Evolutionary conservation across 1,284 basidiomycete species (phyloP).

Genomic region (Microbotryomycetes sp.): DNA sequence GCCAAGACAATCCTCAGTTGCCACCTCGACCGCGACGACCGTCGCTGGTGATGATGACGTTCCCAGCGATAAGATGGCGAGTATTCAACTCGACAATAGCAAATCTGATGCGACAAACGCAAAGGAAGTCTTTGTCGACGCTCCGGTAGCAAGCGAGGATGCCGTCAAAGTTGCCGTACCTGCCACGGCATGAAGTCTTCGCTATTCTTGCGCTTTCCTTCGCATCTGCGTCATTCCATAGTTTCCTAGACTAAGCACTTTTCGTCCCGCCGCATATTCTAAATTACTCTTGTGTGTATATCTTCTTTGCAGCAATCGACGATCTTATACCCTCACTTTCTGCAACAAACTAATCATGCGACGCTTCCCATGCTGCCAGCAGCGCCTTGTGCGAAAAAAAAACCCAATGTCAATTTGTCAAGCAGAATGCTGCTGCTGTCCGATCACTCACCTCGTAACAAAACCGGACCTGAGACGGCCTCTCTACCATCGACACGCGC

Average conservation of each 20-base stretch:
- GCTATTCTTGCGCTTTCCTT: background rate
- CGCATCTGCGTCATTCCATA: background rate
- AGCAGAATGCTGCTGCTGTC: no score
- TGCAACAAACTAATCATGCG: no score
- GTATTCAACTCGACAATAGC: background rate
- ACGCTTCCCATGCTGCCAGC: constrained; percentile 13
- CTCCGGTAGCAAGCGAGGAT: constrained; percentile 12
- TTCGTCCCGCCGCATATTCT: no score
- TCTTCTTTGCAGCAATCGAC: no score
- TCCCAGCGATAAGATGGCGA: background rate
- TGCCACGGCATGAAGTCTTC: background rate
- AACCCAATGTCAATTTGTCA: background rate
- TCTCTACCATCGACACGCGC: constrained; percentile 70
- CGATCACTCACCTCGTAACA: constrained; percentile 54
- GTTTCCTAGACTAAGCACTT: no score
- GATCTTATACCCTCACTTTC: background rate
- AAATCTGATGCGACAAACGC: background rate
- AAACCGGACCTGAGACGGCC: constrained; percentile 56
- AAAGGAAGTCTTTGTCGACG: constrained; percentile 12
- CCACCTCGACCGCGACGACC: background rate
- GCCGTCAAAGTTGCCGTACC: constrained; percentile 7
- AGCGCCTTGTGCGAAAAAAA: constrained; percentile 6
- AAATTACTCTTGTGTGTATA: no score
- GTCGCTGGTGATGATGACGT: constrained; percentile 6
- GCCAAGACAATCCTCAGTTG: background rate